phyloP scores from a whole-genome alignment of 2,329 filamentous ascomycete species.

The Talaromyces sp. region DNA sequence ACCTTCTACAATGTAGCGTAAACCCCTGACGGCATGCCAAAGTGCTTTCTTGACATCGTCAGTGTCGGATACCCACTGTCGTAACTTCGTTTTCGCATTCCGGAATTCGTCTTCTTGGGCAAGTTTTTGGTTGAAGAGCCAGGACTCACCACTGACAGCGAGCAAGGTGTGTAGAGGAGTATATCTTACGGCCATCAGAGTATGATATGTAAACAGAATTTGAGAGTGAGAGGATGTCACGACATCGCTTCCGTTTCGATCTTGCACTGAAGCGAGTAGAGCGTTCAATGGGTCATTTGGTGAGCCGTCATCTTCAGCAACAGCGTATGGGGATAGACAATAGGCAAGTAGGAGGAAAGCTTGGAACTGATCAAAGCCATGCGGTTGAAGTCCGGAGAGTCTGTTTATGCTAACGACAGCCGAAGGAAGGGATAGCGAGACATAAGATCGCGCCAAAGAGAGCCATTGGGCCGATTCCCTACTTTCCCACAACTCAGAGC shows the following conservation, averaged over 20 bases:
- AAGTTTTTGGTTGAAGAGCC: conserved; percentile 36
- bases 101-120: conserved; percentile 31
- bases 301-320: conserved; percentile 16
- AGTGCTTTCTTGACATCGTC: conserved; percentile 28
- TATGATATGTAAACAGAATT: conserved; percentile 30
- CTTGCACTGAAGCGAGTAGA: conserved; percentile 18
- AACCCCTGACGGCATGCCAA: conserved; percentile 31
- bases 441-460: conserved; percentile 21
- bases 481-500: conserved; percentile 32
- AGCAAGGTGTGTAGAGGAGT: conserved; percentile 32
- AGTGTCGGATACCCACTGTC: conserved; percentile 28
- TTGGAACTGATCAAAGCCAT: conserved; percentile 25
- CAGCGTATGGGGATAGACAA: conserved; percentile 18
- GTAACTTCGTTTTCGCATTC: conserved; percentile 28
- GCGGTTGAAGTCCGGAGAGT: conserved; percentile 6
- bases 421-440: conserved; percentile 20
- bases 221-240: conserved; percentile 15
- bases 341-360: conserved; percentile 25
- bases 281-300: conserved; percentile 13
- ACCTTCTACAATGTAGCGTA: conserved; percentile 20
- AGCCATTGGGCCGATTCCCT: conserved; percentile 28
- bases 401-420: conserved; percentile 19
- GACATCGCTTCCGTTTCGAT: background rate
- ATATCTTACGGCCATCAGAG: conserved; percentile 28
- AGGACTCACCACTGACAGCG: conserved; percentile 35